Evolutionary conservation across 2,329 filamentous ascomycete genomes (phyloP), one percentile per base, ranked within the genome.

Genomic region (Pyricularia pennisetigena): DNA sequence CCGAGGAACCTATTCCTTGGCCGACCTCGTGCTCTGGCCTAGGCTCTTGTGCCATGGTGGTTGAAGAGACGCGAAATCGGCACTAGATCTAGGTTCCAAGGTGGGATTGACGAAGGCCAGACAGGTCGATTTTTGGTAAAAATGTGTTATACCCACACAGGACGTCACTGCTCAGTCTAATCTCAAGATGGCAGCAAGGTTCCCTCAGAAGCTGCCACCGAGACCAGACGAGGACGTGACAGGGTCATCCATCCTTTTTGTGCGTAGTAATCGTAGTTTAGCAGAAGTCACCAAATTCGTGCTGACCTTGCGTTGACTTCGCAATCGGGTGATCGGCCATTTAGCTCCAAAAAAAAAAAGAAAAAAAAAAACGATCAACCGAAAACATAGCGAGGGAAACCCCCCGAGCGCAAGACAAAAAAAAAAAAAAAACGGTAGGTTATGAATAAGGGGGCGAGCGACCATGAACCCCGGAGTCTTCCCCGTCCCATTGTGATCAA

Each of bases 151-250:
- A 28, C 26, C 59, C 26, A 62, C 23, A 23, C 59, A 62, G 26
- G 59, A 62, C 59, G 59, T 62, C 59, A 62, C 59, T 62, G 24
- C 59, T 16, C 59, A 49, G 59, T 62, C 59, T 62, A 29, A 62
- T 62, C 59, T 62, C 24, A 62, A 62, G 24, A 62, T 62, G 59
- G 59, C 59, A 62, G 59, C 57, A 62, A 62, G 26, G 59, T 62
- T 62, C 26, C 24, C 23, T 62, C 59, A 28, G 26, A 62, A 62
- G 26, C 12, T 28, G 14, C 24, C 59, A 28, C 59, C 59, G 24
- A 62, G 59, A 62, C 59, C 59, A 62, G 59, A 62, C 24, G 59
- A 28, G 24, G 24, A 62, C 59, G 14, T 16, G 59, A 62, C 24
- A 28, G 59, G 59, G 29, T 62, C 26, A 62, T 62, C 59, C 59